Percentiles rank a stretch among this genome's conserved stretches.
These are phyloP conservation scores for Picochlorum sp. DNA, from an alignment of 139 green algal genomes.

Conservation along the genomic window DNA sequence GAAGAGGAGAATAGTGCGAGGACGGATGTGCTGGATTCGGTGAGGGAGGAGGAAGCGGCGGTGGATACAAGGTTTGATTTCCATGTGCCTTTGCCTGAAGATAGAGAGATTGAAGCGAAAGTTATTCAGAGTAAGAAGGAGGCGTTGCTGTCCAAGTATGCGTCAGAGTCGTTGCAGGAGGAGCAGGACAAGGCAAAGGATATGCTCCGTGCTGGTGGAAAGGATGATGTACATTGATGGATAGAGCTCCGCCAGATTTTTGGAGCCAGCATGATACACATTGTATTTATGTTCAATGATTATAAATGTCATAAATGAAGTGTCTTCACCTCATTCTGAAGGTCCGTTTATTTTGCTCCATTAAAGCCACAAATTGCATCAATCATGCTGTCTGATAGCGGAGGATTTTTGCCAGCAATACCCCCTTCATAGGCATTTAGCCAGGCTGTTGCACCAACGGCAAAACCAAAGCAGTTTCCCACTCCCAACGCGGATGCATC, in stretches of 20 bases:
- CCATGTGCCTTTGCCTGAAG: slow-evolving; percentile 87
- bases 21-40: neutral
- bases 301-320: no score
- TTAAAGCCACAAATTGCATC: neutral
- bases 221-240: no score
- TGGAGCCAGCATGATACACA: no score
- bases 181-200: slow-evolving; percentile 66
- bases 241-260: no score
- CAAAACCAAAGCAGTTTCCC: no score
- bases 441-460: no score
- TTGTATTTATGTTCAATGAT: no score
- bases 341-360: no score
- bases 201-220: slow-evolving; percentile 41
- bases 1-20: slow-evolving; percentile 29
- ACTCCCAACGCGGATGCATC: no score
- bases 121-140: slow-evolving; percentile 92
- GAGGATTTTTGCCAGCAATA: neutral
- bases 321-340: no score
- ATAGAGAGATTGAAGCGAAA: slow-evolving; percentile 82
- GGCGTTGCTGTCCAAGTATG: slow-evolving; percentile 81
- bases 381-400: slow-evolving; percentile 4
- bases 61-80: slow-evolving; percentile 67
- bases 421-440: no score
- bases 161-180: slow-evolving; percentile 46
- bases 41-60: neutral